Evolutionary conservation across 2,329 filamentous ascomycete species (phyloP), one percentile per base, ranked within the genome.

Genomic region (Penicillium oxalicum): DNA sequence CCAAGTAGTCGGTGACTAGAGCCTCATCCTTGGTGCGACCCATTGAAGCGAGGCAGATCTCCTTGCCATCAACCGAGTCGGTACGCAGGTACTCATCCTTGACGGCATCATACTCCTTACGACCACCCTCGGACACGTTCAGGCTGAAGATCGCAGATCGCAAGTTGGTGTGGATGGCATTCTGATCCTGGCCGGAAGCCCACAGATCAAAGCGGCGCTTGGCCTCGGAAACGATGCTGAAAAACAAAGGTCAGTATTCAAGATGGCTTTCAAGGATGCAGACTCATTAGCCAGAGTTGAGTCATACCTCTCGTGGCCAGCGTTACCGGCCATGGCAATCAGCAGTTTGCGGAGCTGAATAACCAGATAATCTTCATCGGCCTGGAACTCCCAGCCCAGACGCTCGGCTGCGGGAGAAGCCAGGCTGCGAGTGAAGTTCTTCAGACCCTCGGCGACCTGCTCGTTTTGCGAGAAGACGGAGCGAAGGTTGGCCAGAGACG

Each of bases 41-140:
- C 39, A 98, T 78, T 4, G 87, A 82, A 34, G 80, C 76, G 3
- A 97, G 79, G 57, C 83, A 86, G 55, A 95, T 87, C 58, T 95
- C 90, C 70, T 91, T 94, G 60, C 90, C 91, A 61, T 97, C 93
- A 34, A 96, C 84, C 6, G 90, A 88, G 45, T 86, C 85, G 9
- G 89, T 93, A 44, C 77, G 83, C 54, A 82, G 78, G 78, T 88
- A 97, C 67, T 96, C 91, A 47, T 88, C 82, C 74, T 91, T 89
- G 47, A 98, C 78, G 6, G 84, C 79, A 27, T 86, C 78, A 57
- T 82, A 86, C 46, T 89, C 88, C 12, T 82, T 75, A 45, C 79
- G 78, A 6, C 81, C 82, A 5, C 89, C 83, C 56, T 91, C 81
- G 55, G 83, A 84, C 51, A 96, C 78, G 26, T 83, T 86, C 33